phyloP scores from a whole-genome alignment of 2,329 filamentous ascomycete genomes.

The Ophiostoma sp. region DNA sequence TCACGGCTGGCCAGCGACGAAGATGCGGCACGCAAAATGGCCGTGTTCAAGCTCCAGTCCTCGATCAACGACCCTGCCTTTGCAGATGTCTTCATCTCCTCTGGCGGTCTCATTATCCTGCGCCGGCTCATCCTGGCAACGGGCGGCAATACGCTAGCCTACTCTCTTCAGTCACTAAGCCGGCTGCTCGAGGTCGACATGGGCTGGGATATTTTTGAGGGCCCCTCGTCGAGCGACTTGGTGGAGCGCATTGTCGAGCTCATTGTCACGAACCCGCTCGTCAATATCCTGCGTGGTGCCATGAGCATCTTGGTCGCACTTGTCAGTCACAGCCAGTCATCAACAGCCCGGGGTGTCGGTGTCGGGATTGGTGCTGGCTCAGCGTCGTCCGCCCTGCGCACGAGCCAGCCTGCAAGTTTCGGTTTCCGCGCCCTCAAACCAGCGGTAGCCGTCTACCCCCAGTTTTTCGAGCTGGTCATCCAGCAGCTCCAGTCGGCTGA shows the following conservation, averaged over 20 bases:
- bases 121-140: slow-evolving; percentile 77
- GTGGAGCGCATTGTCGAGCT: slow-evolving; percentile 78
- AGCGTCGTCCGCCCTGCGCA: slow-evolving; percentile 28
- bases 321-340: slow-evolving; percentile 74
- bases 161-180: slow-evolving; percentile 83
- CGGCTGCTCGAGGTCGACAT: slow-evolving; percentile 91
- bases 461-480: slow-evolving; percentile 92
- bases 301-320: slow-evolving; percentile 95
- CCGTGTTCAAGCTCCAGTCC: slow-evolving; percentile 93
- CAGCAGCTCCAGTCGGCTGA: slow-evolving; percentile 88
- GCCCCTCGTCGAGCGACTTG: slow-evolving; percentile 56
- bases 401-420: slow-evolving; percentile 54
- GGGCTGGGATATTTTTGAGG: slow-evolving; percentile 86
- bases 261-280: slow-evolving; percentile 88
- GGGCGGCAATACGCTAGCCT: slow-evolving; percentile 89
- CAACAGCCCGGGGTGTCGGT: slow-evolving; percentile 36
- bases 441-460: slow-evolving; percentile 81
- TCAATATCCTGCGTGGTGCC: slow-evolving; percentile 93
- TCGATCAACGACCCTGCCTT: slow-evolving; percentile 95
- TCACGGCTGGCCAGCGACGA: slow-evolving; percentile 63
- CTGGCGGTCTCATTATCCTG: slow-evolving; percentile 76
- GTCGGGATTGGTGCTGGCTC: slow-evolving; percentile 21
- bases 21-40: slow-evolving; percentile 95
- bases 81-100: slow-evolving; percentile 90
- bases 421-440: slow-evolving; percentile 91